These are phyloP conservation scores for Arthrobotrys sinensis DNA, from an alignment of 2,329 filamentous ascomycete genomes.

Conservation along the genomic window DNA sequence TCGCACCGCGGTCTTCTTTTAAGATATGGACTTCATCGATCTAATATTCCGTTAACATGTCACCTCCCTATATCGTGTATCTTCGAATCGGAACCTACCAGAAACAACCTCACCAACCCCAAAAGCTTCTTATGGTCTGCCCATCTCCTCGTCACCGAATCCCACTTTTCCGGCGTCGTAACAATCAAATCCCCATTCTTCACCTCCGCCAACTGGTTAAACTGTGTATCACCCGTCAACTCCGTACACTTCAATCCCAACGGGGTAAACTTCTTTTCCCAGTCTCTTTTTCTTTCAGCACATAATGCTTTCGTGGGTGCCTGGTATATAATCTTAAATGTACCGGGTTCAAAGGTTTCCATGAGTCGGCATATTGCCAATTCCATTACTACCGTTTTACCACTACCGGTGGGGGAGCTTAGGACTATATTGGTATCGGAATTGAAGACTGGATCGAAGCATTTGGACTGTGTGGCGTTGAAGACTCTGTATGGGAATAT, in stretches of 20 bases:
- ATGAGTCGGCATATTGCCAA: constrained; percentile 83
- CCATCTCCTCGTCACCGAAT: constrained; percentile 90
- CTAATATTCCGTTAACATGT: constrained; percentile 22
- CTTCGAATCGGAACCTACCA: constrained; percentile 67
- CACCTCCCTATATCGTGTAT: neutral
- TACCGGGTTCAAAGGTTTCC: constrained; percentile 71
- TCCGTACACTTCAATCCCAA: constrained; percentile 80
- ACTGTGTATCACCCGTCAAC: constrained; percentile 84
- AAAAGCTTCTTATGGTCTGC: constrained; percentile 82
- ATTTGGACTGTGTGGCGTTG: constrained; percentile 87
- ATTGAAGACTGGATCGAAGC: constrained; percentile 77
- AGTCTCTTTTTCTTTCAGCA: constrained; percentile 79
- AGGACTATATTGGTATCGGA: constrained; percentile 83
- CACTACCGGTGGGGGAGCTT: constrained; percentile 86
- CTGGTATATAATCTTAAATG: constrained; percentile 87
- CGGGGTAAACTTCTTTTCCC: constrained; percentile 80
- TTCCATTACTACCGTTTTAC: constrained; percentile 86
- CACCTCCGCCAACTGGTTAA: constrained; percentile 77
- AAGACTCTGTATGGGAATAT: constrained; percentile 82
- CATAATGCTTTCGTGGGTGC: constrained; percentile 89
- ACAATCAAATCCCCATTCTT: constrained; percentile 85
- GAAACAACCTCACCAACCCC: constrained; percentile 81
- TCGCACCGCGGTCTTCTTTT: constrained; percentile 83
- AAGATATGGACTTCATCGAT: constrained; percentile 92
- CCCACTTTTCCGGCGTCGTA: constrained; percentile 92